Evolutionary conservation across 1,139 yeast genomes (phyloP), one percentile per base, ranked within the genome.

Genomic region (Scheffersomyces parashehatae): DNA sequence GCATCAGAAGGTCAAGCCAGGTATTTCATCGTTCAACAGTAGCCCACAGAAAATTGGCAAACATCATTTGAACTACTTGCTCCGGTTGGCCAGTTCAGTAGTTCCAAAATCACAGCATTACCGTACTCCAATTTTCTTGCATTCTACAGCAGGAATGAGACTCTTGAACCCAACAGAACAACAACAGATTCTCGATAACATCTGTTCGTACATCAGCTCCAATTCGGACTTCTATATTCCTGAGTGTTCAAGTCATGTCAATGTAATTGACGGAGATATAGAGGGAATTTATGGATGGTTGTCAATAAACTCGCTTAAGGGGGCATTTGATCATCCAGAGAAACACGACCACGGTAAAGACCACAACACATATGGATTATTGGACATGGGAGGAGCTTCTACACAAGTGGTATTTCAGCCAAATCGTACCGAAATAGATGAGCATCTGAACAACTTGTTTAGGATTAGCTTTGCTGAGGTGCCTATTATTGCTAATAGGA

Each of bases 361-460:
- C 43, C 83, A 79, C 48, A 67, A 77, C 24, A 82, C 95, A 0
- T 85, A 80, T 54, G 96, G 96, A 2, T 71, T 88, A 31, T 62
- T 88, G 47, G 95, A 88, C 52, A 84, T 88, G 90, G 96, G 96
- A 3, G 96, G 96, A 0, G 95, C 95, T 0, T 85, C 93, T 1
- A 84, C 95, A 0, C 96, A 88, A 58, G 81, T 88, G 31, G 88
- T 89, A 0, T 88, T 86, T 59, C 86, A 81, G 51, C 95, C 95
- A 0, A 79, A 80, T 53, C 46, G 65, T 14, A 70, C 84, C 0
- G 88, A 83, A 49, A 67, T 71, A 11, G 66, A 62, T 5, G 80
- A 79, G 44, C 85, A 83, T 52, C 60, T 69, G 41, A 81, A 82
- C 43, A 79, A 78, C 40, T 62, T 87, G 44, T 80, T 77, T 55